phyloP scores from a whole-genome alignment of 495 filamentous ascomycete species.

The Penicillium mononematosum region DNA sequence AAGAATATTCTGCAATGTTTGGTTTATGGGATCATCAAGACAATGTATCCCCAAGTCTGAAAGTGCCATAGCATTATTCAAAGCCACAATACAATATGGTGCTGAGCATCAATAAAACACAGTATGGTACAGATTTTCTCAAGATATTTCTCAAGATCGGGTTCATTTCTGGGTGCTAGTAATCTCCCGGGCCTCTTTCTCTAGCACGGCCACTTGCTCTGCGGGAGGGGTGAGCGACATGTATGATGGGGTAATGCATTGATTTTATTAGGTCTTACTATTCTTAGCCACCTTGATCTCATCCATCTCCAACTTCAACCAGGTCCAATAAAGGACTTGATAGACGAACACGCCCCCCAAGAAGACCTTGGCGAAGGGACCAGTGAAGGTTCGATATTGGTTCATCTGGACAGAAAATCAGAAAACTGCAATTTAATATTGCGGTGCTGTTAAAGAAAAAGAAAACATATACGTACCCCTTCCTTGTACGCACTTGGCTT shows the following conservation, averaged over 20 bases:
- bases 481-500: slow-evolving; percentile 29
- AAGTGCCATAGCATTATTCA: not conserved
- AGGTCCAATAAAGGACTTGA: slow-evolving; percentile 79
- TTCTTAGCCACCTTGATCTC: slow-evolving; percentile 64
- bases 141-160: not conserved
- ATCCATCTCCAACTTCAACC: slow-evolving; percentile 81
- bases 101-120: slow-evolving; percentile 1
- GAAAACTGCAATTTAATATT: not conserved
- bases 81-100: slow-evolving; percentile 19
- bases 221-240: slow-evolving; percentile 1
- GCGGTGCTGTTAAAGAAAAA: not conserved
- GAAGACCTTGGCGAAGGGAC: slow-evolving; percentile 81
- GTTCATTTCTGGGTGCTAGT: slow-evolving; percentile 32
- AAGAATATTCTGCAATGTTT: not conserved
- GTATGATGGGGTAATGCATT: not conserved
- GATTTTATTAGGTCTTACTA: slow-evolving; percentile 33
- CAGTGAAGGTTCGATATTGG: slow-evolving; percentile 77
- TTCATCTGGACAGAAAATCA: slow-evolving; percentile 45
- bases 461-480: slow-evolving; percentile 20
- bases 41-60: not conserved
- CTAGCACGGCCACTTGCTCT: slow-evolving; percentile 45
- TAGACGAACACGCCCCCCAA: slow-evolving; percentile 85
- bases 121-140: slow-evolving; percentile 6
- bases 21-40: not conserved
- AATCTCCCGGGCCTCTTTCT: slow-evolving; percentile 44